Evolutionary conservation across 192 early-diverging fungal species (phyloP).

Genomic region (Geranomyces variabilis): DNA sequence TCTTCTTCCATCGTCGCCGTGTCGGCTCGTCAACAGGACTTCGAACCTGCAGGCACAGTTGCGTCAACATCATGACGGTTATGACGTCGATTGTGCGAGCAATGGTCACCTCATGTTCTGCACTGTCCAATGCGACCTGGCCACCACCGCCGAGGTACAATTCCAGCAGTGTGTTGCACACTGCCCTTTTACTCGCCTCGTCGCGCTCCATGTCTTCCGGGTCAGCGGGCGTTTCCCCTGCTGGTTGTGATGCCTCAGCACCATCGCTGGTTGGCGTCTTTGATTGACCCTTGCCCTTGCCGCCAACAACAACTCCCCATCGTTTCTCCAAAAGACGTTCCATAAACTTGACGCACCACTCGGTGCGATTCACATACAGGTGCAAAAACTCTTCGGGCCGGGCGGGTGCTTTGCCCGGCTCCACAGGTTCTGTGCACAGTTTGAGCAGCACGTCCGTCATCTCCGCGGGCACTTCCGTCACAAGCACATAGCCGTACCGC

Average conservation of each 20-base stretch:
- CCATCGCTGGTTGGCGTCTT: slow-evolving; percentile 9
- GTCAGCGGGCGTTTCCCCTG: slow-evolving; percentile 1
- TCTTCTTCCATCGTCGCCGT: background rate
- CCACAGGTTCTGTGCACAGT: slow-evolving; percentile 38
- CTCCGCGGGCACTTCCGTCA: slow-evolving; percentile 47
- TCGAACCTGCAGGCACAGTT: background rate
- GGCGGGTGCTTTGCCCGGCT: slow-evolving; percentile 7
- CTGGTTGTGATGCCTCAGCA: slow-evolving; percentile 4
- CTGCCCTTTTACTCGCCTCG: slow-evolving; percentile 56
- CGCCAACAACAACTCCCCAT: slow-evolving; percentile 56
- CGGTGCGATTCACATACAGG: slow-evolving; percentile 82
- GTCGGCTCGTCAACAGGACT: slow-evolving; percentile 14
- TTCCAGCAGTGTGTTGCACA: slow-evolving; percentile 93
- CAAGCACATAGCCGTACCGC: slow-evolving; percentile 51
- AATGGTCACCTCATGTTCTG: slow-evolving; percentile 6
- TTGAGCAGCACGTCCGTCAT: slow-evolving; percentile 55
- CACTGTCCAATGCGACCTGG: slow-evolving; percentile 13
- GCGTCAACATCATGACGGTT: background rate
- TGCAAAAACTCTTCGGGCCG: slow-evolving; percentile 75
- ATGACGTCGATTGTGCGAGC: background rate
- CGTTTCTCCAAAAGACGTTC: slow-evolving; percentile 81
- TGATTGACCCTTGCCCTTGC: slow-evolving; percentile 17
- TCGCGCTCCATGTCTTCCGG: slow-evolving; percentile 43
- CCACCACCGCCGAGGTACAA: slow-evolving; percentile 70
- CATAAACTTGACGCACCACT: slow-evolving; percentile 79